Evolutionary conservation across 176 grass and related monocot species (phyloP).

Genomic region (Saccharum spontaneum): DNA sequence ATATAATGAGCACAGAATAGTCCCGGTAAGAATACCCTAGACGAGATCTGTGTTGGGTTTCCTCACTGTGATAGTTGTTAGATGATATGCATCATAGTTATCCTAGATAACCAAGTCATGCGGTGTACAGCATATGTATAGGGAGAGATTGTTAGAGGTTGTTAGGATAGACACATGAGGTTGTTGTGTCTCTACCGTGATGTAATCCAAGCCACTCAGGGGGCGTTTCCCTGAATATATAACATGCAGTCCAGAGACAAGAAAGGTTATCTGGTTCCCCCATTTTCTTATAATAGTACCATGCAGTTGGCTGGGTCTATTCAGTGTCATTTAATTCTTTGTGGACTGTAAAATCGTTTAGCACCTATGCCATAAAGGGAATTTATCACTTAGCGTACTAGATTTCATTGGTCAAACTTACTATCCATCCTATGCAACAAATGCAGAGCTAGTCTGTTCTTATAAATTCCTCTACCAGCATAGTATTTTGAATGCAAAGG

Average conservation of each 20-base stretch:
- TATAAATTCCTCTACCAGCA: background rate
- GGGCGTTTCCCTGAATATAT: too few species aligned
- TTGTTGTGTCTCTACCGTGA: too few species aligned
- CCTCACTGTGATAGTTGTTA: background rate
- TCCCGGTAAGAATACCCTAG: background rate
- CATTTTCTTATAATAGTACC: too few species aligned
- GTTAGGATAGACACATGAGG: too few species aligned
- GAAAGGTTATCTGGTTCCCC: too few species aligned
- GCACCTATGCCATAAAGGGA: constrained; percentile 13
- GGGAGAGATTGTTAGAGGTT: too few species aligned
- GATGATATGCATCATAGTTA: too few species aligned
- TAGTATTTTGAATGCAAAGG: constrained; percentile 5
- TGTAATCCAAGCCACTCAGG: too few species aligned
- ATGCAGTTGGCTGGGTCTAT: background rate
- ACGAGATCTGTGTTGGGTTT: constrained; percentile 1
- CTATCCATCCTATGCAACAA: constrained; percentile 5
- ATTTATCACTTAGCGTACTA: constrained; percentile 4
- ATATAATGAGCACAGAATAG: background rate
- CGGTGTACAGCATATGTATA: too few species aligned
- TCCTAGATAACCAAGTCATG: too few species aligned
- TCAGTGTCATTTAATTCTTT: constrained; percentile 9
- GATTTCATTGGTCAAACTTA: background rate
- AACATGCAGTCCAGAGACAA: too few species aligned
- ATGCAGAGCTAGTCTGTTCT: constrained; percentile 9
- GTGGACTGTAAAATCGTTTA: background rate